Percentiles rank a stretch among this genome's conserved stretches.
These are phyloP conservation scores for Curvularia verruculosa DNA, from an alignment of 2,329 filamentous ascomycete species.

Conservation along the genomic window DNA sequence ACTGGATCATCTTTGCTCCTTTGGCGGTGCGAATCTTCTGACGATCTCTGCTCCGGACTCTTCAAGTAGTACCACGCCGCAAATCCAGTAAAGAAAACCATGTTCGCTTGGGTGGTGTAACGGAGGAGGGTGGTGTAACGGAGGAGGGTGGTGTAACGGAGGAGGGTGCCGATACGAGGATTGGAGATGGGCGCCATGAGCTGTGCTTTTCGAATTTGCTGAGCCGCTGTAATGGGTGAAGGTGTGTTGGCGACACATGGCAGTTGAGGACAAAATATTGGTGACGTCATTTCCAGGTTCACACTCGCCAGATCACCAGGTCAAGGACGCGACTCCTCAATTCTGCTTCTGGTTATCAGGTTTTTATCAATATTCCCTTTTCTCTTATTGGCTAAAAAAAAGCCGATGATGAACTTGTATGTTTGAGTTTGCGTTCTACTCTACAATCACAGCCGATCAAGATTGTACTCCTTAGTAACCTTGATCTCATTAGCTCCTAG, in stretches of 20 bases:
- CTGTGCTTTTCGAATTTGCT: neutral
- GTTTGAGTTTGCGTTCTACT: neutral
- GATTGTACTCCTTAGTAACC: constrained; percentile 28
- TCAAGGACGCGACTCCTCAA: neutral
- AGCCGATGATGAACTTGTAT: neutral
- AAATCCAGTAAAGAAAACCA: constrained; percentile 26
- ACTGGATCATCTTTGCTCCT: neutral
- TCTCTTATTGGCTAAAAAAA: neutral
- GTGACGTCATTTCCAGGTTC: constrained; percentile 7
- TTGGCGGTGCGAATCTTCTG: neutral
- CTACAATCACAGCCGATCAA: constrained; percentile 20
- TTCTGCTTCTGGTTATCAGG: neutral
- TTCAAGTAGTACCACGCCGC: constrained; percentile 23
- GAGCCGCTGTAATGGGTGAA: neutral
- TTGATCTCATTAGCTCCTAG: constrained; percentile 26
- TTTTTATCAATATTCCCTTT: neutral
- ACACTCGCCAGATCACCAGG: neutral
- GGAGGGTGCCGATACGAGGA: constrained; percentile 11
- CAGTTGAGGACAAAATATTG: neutral
- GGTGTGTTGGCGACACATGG: neutral
- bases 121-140: constrained; percentile 20
- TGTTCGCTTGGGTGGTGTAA: constrained; percentile 23
- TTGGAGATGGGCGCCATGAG: constrained; percentile 14
- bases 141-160: constrained; percentile 25
- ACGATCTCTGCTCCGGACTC: neutral